Evolutionary conservation across 176 grass and related monocot genomes (phyloP), one percentile per base, ranked within the genome.

Genomic region (Triticum timopheevii): DNA sequence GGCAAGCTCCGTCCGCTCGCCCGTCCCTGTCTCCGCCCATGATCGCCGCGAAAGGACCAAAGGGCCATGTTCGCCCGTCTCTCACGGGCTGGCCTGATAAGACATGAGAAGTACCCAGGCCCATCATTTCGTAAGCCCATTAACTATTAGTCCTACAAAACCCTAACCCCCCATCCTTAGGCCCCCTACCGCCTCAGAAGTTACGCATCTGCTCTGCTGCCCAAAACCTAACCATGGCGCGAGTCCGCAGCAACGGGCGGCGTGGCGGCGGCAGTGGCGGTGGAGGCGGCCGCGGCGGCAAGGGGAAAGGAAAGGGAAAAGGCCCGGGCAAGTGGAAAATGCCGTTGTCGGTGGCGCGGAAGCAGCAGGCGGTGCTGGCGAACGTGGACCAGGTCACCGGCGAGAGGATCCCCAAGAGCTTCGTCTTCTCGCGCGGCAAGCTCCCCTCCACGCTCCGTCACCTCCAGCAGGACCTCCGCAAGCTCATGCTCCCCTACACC

Each of bases 371-470:
- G 0, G 74, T 72, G 19, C 36, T 47, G 82, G 87, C 88, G 13
- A 85, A 66, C 76, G 93, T 98, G 15, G 90, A 98, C 85, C 92
- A 96, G 84, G 87, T 98, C 65, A 96, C 90, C n/a, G 92, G 96
- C 7, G 76, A 65, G 56, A 98, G 90, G 92, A 92, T 98, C 76
- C 96, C 96, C 2, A 94, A 94, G 90, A 98, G 93, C 82, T 98
- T 98, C 28, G 92, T 98, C 15, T 98, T 98, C 69, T 86, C 90
- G 5, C 91, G 96, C 38, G 96, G 93, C 42, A 98, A 95, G 85
- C 76, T 96, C 12, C 90, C 96, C 10, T 84, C 81, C 52, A 91
- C 87, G 56, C 92, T 98, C 59, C 94, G 86, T 15, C 92, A 98
- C 56, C 90, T 98, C 24, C 90, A 96, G 79, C 82, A 91, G 68